phyloP scores from a whole-genome alignment of 306 rosid genomes.

The Prunus padus region DNA sequence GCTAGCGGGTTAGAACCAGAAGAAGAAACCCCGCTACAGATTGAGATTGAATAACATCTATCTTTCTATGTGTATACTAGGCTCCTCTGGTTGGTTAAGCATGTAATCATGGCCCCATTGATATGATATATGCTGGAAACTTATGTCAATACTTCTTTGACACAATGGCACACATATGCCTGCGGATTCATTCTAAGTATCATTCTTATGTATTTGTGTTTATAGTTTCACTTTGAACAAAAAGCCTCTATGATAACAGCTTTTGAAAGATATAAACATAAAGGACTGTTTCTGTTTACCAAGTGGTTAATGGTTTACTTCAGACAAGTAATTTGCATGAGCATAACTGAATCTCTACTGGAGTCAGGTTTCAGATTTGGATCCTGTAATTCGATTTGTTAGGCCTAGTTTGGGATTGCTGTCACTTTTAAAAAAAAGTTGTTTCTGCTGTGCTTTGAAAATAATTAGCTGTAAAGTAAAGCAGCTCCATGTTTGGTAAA shows the following conservation, averaged over 20 bases:
- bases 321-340: neutral
- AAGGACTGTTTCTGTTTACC: neutral
- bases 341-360: neutral
- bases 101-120: conserved; percentile 3
- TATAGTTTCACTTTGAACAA: neutral
- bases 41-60: conserved; percentile 64
- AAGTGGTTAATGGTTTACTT: neutral
- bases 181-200: neutral
- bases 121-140: neutral
- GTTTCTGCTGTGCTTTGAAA: too few relatives aligned
- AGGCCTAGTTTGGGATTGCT: too few relatives aligned
- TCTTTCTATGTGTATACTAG: neutral
- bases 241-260: neutral
- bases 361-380: neutral
- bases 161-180: neutral
- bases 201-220: neutral
- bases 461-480: too few relatives aligned
- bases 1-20: conserved; percentile 41
- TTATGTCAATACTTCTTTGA: neutral
- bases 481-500: too few relatives aligned
- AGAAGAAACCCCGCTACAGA: conserved; percentile 68
- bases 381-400: neutral
- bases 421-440: too few relatives aligned
- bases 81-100: neutral
- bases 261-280: neutral